phyloP scores from a whole-genome alignment of 2,329 filamentous ascomycete species.

The Paecilomyces niveus region DNA sequence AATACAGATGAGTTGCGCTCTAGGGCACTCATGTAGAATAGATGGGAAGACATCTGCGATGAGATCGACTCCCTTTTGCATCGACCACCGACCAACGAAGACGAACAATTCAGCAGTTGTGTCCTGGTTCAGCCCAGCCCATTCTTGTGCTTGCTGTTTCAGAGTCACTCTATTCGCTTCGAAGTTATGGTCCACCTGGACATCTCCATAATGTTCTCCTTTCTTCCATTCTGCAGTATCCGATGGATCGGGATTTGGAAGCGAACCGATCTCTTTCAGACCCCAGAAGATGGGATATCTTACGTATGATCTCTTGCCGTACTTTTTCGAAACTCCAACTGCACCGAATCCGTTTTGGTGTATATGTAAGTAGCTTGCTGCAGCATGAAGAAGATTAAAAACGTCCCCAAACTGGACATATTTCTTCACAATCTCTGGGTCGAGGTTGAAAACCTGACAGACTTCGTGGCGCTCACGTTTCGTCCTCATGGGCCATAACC shows the following conservation, averaged over 20 bases:
- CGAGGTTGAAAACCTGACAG: conserved; percentile 52
- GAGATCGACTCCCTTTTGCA: conserved; percentile 58
- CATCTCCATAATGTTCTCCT: conserved; percentile 38
- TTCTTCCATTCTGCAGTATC: conserved; percentile 52
- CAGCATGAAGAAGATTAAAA: conserved; percentile 57
- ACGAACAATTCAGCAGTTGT: conserved; percentile 56
- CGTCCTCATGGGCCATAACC: conserved; percentile 56
- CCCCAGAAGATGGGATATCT: conserved; percentile 60
- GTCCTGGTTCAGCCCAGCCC: conserved; percentile 52
- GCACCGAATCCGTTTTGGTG: conserved; percentile 58
- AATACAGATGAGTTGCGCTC: conserved; percentile 51
- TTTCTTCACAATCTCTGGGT: conserved; percentile 44
- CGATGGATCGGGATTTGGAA: conserved; percentile 56
- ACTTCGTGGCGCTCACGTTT: conserved; percentile 50
- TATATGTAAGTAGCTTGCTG: conserved; percentile 53
- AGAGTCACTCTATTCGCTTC: conserved; percentile 45
- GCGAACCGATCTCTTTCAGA: conserved; percentile 48
- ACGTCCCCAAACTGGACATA: conserved; percentile 59
- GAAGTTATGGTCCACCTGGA: conserved; percentile 43
- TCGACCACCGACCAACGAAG: conserved; percentile 59
- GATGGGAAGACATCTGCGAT: conserved; percentile 57
- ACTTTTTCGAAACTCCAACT: conserved; percentile 57
- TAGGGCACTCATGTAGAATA: conserved; percentile 50
- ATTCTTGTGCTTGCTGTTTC: conserved; percentile 53
- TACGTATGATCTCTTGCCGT: conserved; percentile 54